Percentiles rank a stretch among this genome's conserved stretches.
These are phyloP conservation scores for Leccinellum rugosiceps DNA, from an alignment of 768 basidiomycete species.

Conservation along the genomic window DNA sequence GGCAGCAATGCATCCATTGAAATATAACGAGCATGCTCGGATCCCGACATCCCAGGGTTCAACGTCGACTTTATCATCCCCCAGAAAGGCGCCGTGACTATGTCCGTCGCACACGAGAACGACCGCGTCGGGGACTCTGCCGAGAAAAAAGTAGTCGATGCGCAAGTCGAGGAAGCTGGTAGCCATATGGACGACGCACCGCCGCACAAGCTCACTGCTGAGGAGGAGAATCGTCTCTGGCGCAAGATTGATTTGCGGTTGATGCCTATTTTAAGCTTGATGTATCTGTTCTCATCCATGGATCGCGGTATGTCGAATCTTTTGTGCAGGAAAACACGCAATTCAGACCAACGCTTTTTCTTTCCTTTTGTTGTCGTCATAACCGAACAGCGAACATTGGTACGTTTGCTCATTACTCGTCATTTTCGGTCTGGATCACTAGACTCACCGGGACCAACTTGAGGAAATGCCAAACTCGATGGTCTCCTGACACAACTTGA, in stretches of 20 bases:
- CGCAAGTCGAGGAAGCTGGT: not conserved
- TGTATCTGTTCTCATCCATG: conserved; percentile 63
- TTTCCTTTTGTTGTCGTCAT: not conserved
- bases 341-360: not conserved
- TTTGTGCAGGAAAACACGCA: not conserved
- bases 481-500: conserved; percentile 56
- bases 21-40: not conserved
- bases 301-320: conserved; percentile 47
- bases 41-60: not conserved
- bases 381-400: conserved; percentile 53
- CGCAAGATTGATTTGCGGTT: conserved; percentile 56
- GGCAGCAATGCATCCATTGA: not conserved
- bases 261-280: conserved; percentile 54
- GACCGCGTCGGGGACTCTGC: not conserved
- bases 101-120: not conserved
- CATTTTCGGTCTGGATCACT: not conserved
- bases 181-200: not conserved
- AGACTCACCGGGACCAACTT: not conserved
- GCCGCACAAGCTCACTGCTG: conserved; percentile 13
- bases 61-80: too few species aligned
- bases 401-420: conserved; percentile 17
- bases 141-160: not conserved
- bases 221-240: conserved; percentile 53
- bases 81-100: not conserved
- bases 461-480: conserved; percentile 65